phyloP scores from a whole-genome alignment of 495 filamentous ascomycete genomes.

The Neurospora sp. region DNA sequence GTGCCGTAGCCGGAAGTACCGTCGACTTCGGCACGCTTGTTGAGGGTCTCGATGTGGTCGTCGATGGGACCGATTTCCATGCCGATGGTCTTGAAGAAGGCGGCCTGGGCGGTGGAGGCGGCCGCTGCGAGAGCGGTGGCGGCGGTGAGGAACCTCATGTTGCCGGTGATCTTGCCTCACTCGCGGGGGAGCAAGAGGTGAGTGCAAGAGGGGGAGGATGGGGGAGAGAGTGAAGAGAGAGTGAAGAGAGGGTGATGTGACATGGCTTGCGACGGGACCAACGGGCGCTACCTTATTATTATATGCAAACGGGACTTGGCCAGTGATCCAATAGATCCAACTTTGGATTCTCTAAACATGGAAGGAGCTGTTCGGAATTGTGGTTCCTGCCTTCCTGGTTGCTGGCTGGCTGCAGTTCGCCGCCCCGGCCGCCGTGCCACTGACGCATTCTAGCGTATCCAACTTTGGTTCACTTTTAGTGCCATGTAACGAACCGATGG shows the following conservation, averaged over 20 bases:
- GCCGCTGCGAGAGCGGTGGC: slow-evolving; percentile 4
- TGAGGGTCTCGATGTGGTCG: slow-evolving; percentile 2
- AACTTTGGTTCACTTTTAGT: background rate
- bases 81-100: slow-evolving; percentile 4
- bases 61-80: slow-evolving; percentile 20
- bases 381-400: background rate
- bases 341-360: background rate
- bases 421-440: background rate
- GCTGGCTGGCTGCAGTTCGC: background rate
- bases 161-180: background rate
- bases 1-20: slow-evolving; percentile 20
- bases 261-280: background rate
- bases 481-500: background rate
- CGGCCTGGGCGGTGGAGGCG: slow-evolving; percentile 1
- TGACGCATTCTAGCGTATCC: background rate
- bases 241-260: background rate
- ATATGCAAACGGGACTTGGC: background rate
- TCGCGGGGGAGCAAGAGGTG: background rate
- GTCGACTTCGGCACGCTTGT: slow-evolving; percentile 10
- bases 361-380: background rate
- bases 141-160: slow-evolving; percentile 1
- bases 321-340: background rate
- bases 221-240: background rate
- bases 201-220: background rate
- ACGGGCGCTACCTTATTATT: background rate